Evolutionary conservation across 148 eudicot genomes (phyloP).

Genomic region (Gaultheria prostrata): DNA sequence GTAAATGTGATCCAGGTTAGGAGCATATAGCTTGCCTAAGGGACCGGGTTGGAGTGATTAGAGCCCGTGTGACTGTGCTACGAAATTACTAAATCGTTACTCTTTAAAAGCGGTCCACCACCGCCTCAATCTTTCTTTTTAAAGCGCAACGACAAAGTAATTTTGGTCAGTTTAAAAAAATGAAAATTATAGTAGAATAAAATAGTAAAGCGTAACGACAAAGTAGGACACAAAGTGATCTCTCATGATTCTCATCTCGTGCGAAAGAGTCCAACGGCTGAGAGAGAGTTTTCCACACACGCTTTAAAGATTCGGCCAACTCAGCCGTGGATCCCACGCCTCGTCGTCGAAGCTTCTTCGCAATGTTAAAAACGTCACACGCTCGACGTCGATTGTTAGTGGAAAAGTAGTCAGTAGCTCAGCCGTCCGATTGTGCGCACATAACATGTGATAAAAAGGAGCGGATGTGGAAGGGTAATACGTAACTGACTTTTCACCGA

Average conservation of each 20-base stretch:
- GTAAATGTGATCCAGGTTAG: too few relatives aligned
- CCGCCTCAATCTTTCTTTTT: background rate
- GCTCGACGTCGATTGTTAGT: background rate
- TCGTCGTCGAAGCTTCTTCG: background rate
- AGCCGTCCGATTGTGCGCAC: background rate
- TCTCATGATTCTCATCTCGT: background rate
- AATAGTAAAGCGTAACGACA: background rate
- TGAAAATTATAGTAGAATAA: too few relatives aligned
- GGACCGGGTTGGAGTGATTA: too few relatives aligned
- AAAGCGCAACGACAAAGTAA: background rate
- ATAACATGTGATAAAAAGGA: background rate
- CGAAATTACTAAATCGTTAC: too few relatives aligned
- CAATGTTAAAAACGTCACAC: background rate
- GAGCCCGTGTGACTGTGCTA: too few relatives aligned
- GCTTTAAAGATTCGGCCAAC: background rate
- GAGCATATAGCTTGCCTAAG: too few relatives aligned
- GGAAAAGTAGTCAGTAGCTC: background rate
- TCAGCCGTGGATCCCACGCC: background rate
- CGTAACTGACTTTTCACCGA: background rate
- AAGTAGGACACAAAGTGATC: background rate
- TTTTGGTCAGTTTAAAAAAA: too few relatives aligned
- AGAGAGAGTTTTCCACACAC: background rate
- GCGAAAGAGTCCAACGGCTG: background rate
- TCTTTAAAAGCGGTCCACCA: too few relatives aligned
- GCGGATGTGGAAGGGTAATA: too few relatives aligned